phyloP scores from a whole-genome alignment of 371 early-diverging fungal genomes.

The Lichtheimia hyalospora region DNA sequence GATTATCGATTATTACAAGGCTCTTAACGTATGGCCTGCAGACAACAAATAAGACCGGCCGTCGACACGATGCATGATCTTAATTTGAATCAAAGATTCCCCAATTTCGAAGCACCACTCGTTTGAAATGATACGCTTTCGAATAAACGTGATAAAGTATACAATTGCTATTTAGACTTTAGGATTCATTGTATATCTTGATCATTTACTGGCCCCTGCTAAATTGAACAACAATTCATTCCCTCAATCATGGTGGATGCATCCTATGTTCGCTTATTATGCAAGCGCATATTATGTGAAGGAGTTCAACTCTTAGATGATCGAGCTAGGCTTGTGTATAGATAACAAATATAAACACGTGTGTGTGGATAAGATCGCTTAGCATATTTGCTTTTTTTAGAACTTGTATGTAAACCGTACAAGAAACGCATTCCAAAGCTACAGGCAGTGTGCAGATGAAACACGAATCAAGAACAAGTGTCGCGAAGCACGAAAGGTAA shows the following conservation, averaged over 20 bases:
- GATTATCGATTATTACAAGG: conserved; percentile 69
- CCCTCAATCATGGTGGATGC: conserved; percentile 5
- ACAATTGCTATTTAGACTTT: too few species aligned
- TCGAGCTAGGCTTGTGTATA: conserved; percentile 34
- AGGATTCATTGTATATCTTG: too few species aligned
- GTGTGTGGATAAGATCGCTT: background rate
- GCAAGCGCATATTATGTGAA: conserved; percentile 34
- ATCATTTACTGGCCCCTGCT: too few species aligned
- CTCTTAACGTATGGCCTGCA: conserved; percentile 71
- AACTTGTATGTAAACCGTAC: conserved; percentile 33
- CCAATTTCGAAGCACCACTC: too few species aligned
- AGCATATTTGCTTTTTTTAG: conserved; percentile 12
- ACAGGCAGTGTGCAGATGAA: conserved; percentile 27
- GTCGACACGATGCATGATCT: too few species aligned
- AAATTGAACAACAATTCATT: too few species aligned
- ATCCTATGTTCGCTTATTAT: conserved; percentile 35
- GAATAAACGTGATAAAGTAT: too few species aligned
- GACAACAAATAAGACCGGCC: conserved; percentile 1
- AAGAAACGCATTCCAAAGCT: conserved; percentile 25
- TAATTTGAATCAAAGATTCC: too few species aligned
- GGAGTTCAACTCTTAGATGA: conserved; percentile 42
- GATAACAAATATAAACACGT: background rate
- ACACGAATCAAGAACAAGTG: conserved; percentile 35
- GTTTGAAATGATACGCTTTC: too few species aligned
- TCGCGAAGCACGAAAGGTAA: conserved; percentile 39